Base-by-base conservation (phyloP, 139 green algal genomes). In the Closterium sp. region DNA sequence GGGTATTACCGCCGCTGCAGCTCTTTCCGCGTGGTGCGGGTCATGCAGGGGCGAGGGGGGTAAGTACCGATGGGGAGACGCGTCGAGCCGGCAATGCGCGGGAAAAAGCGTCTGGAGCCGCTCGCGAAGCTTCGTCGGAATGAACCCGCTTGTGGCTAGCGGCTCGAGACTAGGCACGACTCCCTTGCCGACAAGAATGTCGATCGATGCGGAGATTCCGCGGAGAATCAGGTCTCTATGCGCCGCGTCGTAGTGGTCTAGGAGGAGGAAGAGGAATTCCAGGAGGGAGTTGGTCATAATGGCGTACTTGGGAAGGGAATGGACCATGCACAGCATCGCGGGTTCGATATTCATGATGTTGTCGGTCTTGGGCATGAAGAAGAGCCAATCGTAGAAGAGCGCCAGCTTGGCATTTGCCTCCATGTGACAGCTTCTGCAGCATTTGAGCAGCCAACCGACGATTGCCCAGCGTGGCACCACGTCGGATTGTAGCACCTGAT, bases 281-380 rank as follows among this genome's bases (percentile, higher is more conserved):
- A 95, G 92, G 19, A 95, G 85, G 31, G 90, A 90, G 22, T 94
- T 87, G 29, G 92, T 91, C 29, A 95, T 91, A 42, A 90, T 42
- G 31, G 70, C 85, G 92, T 95, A 94, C 22, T 95, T 95, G 32
- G 93, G 93, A 34, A 95, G 92, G 22, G 93, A 95, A 89, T 95
- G 70, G 29, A 95, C 89, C 91, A 95, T 95, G 73, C 95, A 89
- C 29, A 95, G 93, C 9, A 95, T 94, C 30, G 91, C 93, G 29
- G 93, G 93, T 86, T 95, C 93, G 27, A 95, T 95, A 32, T 95
- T 95, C 93, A 95, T 95, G 70, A 95, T 94, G 88, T 94, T 95
- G 31, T 95, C 93, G 6, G 87, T 89, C 21, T 92, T 85, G 3
- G 86, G 87, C 22, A 31, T 21, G 31, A 95, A 95, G 30, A 95